Conservation (phyloP, 805 yeast genomes). For the Metschnikowia reukaufii region DNA sequence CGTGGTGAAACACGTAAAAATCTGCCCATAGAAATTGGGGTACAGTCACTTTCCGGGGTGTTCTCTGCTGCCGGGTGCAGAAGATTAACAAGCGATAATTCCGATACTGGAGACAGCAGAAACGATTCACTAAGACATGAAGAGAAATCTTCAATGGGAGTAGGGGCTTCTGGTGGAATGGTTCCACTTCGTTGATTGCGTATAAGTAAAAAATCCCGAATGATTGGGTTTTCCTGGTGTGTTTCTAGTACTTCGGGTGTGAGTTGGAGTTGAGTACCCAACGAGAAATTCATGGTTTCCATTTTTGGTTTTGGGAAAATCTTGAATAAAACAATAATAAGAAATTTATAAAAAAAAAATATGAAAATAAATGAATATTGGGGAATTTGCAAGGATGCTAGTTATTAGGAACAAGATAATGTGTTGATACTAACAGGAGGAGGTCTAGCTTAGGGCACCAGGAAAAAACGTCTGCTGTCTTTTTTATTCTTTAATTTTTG, state of each 20-base stretch:
- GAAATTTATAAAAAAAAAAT: not conserved
- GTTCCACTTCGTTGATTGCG: not conserved
- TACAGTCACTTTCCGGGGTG: not conserved
- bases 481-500: too few relatives aligned
- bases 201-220: conserved; percentile 4
- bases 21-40: not conserved
- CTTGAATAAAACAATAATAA: too few relatives aligned
- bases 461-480: too few relatives aligned
- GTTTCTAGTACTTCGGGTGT: not conserved
- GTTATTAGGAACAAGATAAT: too few relatives aligned
- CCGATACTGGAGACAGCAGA: conserved; percentile 5
- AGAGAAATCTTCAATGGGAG: not conserved
- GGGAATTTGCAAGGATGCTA: too few relatives aligned
- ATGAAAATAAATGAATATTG: not conserved
- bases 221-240: conserved; percentile 2
- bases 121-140: conserved; percentile 3
- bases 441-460: too few relatives aligned
- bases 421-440: too few relatives aligned
- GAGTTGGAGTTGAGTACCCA: not conserved
- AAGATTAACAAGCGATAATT: not conserved
- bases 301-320: not conserved
- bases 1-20: not conserved
- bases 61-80: not conserved
- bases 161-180: not conserved
- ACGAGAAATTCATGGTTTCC: not conserved